Percentiles rank a stretch among this genome's conserved stretches.
These are phyloP conservation scores for Microbotryum lychnidis-dioicae DNA, from an alignment of 1,284 basidiomycete genomes.

Conservation along the genomic window DNA sequence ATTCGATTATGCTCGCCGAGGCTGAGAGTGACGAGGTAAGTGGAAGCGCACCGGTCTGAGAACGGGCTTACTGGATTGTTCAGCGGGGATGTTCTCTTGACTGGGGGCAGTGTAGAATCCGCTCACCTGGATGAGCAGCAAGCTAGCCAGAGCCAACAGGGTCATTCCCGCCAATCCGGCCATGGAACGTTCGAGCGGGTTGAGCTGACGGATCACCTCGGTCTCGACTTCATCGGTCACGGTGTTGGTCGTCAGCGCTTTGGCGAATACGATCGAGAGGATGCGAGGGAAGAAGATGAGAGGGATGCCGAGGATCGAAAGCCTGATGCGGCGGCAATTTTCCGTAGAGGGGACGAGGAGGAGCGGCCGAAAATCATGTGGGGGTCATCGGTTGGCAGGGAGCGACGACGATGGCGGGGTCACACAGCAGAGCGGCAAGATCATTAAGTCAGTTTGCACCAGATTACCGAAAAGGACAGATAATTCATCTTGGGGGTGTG, in stretches of 20 bases:
- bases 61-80: background rate
- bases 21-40: constrained; percentile 19
- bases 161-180: constrained; percentile 15
- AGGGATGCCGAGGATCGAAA: constrained; percentile 11
- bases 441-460: too few relatives aligned
- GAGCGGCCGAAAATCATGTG: too few relatives aligned
- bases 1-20: background rate
- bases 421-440: too few relatives aligned
- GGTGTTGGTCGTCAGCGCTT: constrained; percentile 13
- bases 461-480: too few relatives aligned
- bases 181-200: constrained; percentile 16
- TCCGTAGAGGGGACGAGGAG: too few relatives aligned
- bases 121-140: constrained; percentile 23
- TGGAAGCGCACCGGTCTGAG: constrained; percentile 18
- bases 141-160: constrained; percentile 6
- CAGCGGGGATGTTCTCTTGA: background rate
- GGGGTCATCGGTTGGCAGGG: too few relatives aligned
- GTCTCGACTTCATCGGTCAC: constrained; percentile 5
- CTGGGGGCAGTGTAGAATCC: background rate
- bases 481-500: too few relatives aligned
- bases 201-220: constrained; percentile 13
- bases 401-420: too few relatives aligned
- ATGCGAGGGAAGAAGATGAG: constrained; percentile 22
- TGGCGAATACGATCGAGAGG: constrained; percentile 20
- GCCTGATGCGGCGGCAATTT: background rate